Evolutionary conservation across 257 asterid species (phyloP), one percentile per base, ranked within the genome.

Genomic region (Cruciata laevipes): DNA sequence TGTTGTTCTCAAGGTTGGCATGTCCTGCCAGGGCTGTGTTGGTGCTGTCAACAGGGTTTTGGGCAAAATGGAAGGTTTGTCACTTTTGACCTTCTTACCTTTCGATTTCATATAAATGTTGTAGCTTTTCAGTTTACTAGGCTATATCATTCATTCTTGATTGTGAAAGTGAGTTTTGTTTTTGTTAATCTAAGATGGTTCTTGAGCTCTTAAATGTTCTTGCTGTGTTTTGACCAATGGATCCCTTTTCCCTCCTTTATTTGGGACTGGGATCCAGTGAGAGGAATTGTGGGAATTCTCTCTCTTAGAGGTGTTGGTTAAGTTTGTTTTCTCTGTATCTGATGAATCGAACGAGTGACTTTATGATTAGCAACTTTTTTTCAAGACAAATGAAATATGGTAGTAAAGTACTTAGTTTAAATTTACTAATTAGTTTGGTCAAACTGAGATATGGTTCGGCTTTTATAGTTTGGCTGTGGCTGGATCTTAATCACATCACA

Each of bases 41-140:
- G 97, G 97, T 66, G 97, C 97, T 1, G 96, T 91, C 70, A 83
- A 84, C 73, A 81, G 97, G 80, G 96, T 88, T 78, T 85, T 91
- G 23, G 89, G 91, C 32, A 91, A 88, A 80, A 83, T 89, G 80
- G 88, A 88, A 83, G 97, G 97, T 91, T 75, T 20, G 87, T 77
- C 5, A 20, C 55, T 27, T 31, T 6, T 57, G 17, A 42, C 17
- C 14, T 42, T 42, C 42, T 10, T 7, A 16, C 8, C 56, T 25
- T 32, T 33, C n/a, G 38, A 18, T 18, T 42, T 9, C 33, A 20
- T 53, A 62, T 47, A 4, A 6, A 47, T 47, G 55, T 47, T 14
- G 55, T 47, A 3, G 61, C 12, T 7, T 7, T n/a, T 27, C 8
- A 38, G 7, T 47, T 30, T 53, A 18, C 32, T 13, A 42, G 18